Base-by-base conservation (phyloP, 495 filamentous ascomycete species). In the Jackrogersella minutella region DNA sequence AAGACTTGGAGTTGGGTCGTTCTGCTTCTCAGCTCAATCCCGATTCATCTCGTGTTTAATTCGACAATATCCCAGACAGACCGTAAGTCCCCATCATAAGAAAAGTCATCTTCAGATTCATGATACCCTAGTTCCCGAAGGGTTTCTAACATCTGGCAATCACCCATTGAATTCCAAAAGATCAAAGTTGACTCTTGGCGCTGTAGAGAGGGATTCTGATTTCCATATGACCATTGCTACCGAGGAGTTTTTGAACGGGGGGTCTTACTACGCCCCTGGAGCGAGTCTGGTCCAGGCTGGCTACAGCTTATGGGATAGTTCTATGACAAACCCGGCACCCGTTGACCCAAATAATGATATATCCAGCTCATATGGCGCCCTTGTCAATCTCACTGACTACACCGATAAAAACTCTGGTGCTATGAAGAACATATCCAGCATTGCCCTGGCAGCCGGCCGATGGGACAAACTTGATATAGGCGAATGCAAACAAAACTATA, bases 161-260 rank as follows among this genome's bases (percentile, higher is more conserved):
- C 5, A 19, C 0, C 11, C n/a, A 44, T 79, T 13, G 13, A 1
- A 26, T 21, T n/a, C 5, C 62, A 72, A 28, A 64, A 68, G 21
- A 68, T 62, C n/a, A 30, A 69, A 58, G 34, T 54, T 78, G 40
- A 68, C 17, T 9, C n/a, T 47, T 22, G 1, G 1, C 2, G 5
- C 28, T 14, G 14, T 1, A 68, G 65, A 26, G 22, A 64, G 69
- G 33, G 71, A 76, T 8, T 77, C 80, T 24, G 70, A 79, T 28
- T 84, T 81, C 54, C 60, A 71, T 34, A 28, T 78, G n/a, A 74
- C 73, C 3, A 62, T 72, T 19, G 79, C 74, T 13, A 66, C 74
- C 5, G 62, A 74, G 30, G 62, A 76, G 5, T 81, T 81, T 58
- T 7, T 73, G 17, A 63, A 68, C 14, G 73, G 75, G 6, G 64